A percentile compares a stretch with the other conserved stretches of the same genome.
Conservation (phyloP, 2,329 filamentous ascomycete genomes). For the Fusarium sp. region DNA sequence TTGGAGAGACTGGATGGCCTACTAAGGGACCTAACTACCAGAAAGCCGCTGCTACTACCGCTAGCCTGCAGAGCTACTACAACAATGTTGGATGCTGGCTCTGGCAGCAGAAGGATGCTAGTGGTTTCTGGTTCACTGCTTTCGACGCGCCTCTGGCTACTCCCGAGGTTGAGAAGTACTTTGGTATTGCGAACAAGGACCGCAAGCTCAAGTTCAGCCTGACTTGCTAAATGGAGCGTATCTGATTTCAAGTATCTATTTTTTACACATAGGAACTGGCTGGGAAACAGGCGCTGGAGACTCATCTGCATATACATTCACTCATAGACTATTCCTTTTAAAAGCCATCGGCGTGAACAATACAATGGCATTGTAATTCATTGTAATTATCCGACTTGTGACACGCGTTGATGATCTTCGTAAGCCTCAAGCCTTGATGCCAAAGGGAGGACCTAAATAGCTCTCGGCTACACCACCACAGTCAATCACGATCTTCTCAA, state of each 20-base stretch:
- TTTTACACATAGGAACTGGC: neutral
- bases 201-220: constrained; percentile 40
- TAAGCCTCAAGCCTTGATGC: neutral
- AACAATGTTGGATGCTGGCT: constrained; percentile 37
- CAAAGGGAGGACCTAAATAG: constrained; percentile 28
- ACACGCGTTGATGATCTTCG: neutral
- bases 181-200: constrained; percentile 33
- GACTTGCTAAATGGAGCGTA: constrained; percentile 19
- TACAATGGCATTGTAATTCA: neutral
- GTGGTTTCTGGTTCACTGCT: constrained; percentile 41
- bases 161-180: constrained; percentile 40
- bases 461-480: constrained; percentile 11
- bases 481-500: constrained; percentile 36
- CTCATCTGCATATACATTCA: neutral
- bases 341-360: neutral
- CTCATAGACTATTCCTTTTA: neutral
- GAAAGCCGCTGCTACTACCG: constrained; percentile 22
- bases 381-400: fast-evolving
- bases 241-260: neutral
- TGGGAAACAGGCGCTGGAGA: neutral
- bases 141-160: constrained; percentile 28
- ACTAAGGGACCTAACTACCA: constrained; percentile 33
- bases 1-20: constrained; percentile 40
- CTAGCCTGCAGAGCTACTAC: constrained; percentile 33
- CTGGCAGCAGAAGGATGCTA: constrained; percentile 28